Evolutionary conservation across 2,329 filamentous ascomycete genomes (phyloP), one percentile per base, ranked within the genome.

Genomic region (Curvularia eragrostidis): DNA sequence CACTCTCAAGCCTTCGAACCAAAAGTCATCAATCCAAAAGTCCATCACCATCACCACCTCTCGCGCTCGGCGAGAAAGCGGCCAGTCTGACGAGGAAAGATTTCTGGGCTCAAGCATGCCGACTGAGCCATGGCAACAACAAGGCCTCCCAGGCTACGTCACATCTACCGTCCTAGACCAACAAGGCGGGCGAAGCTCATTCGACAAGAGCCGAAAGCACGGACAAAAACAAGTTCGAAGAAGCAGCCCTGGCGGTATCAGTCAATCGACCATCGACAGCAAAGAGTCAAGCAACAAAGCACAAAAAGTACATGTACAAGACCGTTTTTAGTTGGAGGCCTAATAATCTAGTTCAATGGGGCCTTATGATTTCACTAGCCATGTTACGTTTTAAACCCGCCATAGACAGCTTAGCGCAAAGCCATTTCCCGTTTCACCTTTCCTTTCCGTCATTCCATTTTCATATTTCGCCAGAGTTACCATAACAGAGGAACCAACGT

Each of bases 71-170:
- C 62, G 67, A 26, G 49, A 48, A 36, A 66, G 65, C 30, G 60
- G 56, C n/a, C 62, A 58, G 12, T 67, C 65, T 7, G 68, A 71
- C 12, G 66, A 69, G 44, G 63, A 69, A 44, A 59, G 47, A 2
- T 57, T 71, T 10, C 28, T 71, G n/a, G 58, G 62, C 39, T 50
- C 47, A 10, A 46, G 54, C 8, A 6, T 52, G 24, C 57, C 54
- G 12, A 58, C 50, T 0, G 65, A 66, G 56, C 38, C 49, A 47
- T 54, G 62, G 60, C 52, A 66, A 42, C 59, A 59, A 32, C 36
- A 61, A 52, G 59, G 59, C 36, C 24, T 59, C 19, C 53, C 60
- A 34, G 48, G 60, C 47, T 53, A 63, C 48, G 52, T 68, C 4
- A 69, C 66, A 6, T 63, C 66, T 9, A 68, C 58, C 0, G 62